phyloP scores from a whole-genome alignment of 306 rosid genomes.

The Fragaria nilgerrensis region DNA sequence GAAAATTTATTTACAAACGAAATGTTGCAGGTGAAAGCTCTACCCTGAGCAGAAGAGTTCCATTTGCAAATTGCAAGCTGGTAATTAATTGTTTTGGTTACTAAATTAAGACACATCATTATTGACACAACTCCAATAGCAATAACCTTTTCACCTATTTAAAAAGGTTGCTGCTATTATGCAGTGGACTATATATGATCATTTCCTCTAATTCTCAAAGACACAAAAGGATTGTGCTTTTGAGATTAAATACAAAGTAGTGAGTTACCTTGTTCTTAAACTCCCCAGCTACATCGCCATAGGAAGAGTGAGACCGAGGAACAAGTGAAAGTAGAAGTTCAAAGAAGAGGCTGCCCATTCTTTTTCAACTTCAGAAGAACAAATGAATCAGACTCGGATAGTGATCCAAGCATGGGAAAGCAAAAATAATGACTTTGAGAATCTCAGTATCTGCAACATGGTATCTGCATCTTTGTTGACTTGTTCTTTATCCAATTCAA shows the following conservation, averaged over 20 bases:
- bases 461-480: background rate
- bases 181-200: background rate
- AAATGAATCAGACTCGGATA: background rate
- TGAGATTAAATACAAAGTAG: background rate
- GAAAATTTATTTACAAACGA: too few species aligned
- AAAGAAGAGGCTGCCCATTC: background rate
- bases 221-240: background rate
- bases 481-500: background rate
- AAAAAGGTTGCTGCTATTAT: too few species aligned
- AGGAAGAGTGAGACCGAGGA: background rate
- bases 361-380: background rate
- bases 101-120: too few species aligned
- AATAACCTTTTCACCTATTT: too few species aligned
- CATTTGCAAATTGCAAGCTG: too few species aligned
- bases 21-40: too few species aligned
- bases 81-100: too few species aligned
- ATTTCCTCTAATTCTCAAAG: background rate
- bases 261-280: conserved; percentile 17
- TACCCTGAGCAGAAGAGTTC: too few species aligned
- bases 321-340: background rate
- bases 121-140: too few species aligned
- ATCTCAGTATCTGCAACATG: background rate
- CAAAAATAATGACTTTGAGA: background rate
- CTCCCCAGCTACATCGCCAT: background rate
- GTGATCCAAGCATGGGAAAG: background rate